phyloP scores from a whole-genome alignment of 208 protist genomes.

The Leishmania tarentolae region DNA sequence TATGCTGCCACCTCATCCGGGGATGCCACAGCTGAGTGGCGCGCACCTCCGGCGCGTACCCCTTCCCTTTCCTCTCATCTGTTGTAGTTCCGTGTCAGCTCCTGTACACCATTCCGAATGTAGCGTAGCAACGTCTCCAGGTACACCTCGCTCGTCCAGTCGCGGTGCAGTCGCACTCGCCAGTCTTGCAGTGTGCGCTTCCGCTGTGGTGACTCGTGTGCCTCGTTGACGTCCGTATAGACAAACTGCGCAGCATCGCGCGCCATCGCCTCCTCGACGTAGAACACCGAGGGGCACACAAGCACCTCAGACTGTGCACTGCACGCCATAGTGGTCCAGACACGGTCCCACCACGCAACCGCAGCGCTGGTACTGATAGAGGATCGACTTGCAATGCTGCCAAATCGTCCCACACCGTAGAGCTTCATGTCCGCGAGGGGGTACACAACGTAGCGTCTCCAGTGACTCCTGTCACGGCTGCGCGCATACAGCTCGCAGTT shows the following conservation, averaged over 20 bases:
- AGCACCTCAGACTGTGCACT: slow-evolving; percentile 67
- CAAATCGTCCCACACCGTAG: slow-evolving; percentile 54
- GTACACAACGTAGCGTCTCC: slow-evolving; percentile 49
- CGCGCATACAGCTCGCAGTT: slow-evolving; percentile 64
- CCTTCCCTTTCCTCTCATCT: not conserved
- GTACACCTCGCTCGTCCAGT: slow-evolving; percentile 68
- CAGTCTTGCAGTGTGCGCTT: slow-evolving; percentile 23
- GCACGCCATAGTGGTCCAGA: slow-evolving; percentile 38
- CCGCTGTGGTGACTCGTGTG: slow-evolving; percentile 27
- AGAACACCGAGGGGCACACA: slow-evolving; percentile 56
- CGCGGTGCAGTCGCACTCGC: slow-evolving; percentile 38
- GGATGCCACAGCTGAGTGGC: not conserved
- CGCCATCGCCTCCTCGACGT: slow-evolving; percentile 50
- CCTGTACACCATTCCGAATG: slow-evolving; percentile 26
- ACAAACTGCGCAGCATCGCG: slow-evolving; percentile 31
- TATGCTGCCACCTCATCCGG: not conserved
- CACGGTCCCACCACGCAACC: slow-evolving; percentile 31
- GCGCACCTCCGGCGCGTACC: not conserved
- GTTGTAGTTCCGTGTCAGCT: slow-evolving; percentile 37
- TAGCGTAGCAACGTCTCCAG: slow-evolving; percentile 49
- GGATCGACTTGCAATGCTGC: not conserved
- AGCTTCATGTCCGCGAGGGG: slow-evolving; percentile 48
- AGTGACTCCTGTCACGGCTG: slow-evolving; percentile 52
- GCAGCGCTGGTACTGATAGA: not conserved
- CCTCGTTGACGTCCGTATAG: slow-evolving; percentile 40